A percentile compares a stretch with the other conserved stretches of the same genome.
Conservation (phyloP, 2,329 filamentous ascomycete genomes). For the Nemania sp. region DNA sequence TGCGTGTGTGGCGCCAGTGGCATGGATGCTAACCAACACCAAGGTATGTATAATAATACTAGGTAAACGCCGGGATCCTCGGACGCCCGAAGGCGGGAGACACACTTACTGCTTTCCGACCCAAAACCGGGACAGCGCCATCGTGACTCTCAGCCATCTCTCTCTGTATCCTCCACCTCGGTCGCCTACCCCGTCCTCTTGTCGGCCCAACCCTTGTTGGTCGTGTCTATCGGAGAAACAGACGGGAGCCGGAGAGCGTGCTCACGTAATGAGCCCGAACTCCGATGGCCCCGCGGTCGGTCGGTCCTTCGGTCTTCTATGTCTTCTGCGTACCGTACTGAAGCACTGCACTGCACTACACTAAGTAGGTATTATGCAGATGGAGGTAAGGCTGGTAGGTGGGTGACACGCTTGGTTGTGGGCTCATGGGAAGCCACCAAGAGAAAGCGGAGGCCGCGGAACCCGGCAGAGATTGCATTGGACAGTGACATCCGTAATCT, state of each 20-base stretch:
- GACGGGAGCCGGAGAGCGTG: background rate
- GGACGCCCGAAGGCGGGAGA: slow-evolving; percentile 42
- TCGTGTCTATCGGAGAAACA: background rate
- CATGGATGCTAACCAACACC: too few species aligned
- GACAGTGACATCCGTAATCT: too few species aligned
- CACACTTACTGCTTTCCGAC: slow-evolving; percentile 46
- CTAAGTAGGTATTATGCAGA: too few species aligned
- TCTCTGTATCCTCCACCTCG: slow-evolving; percentile 33
- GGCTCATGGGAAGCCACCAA: too few species aligned
- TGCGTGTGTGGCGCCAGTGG: too few species aligned
- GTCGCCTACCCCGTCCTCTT: background rate
- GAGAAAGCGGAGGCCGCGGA: slow-evolving; percentile 38
- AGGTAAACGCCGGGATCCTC: slow-evolving; percentile 14
- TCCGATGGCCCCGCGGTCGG: background rate
- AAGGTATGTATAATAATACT: too few species aligned
- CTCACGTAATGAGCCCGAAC: too few species aligned
- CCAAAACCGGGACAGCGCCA: slow-evolving; percentile 43
- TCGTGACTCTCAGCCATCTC: slow-evolving; percentile 44
- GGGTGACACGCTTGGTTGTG: too few species aligned
- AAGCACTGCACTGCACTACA: too few species aligned
- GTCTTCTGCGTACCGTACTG: too few species aligned
- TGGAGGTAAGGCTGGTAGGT: too few species aligned
- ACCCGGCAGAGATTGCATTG: slow-evolving; percentile 43
- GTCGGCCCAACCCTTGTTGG: background rate
- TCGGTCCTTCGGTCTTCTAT: background rate